Evolutionary conservation across 805 yeast genomes (phyloP).

Genomic region (Sugiyamaella boreocaroliniensis): DNA sequence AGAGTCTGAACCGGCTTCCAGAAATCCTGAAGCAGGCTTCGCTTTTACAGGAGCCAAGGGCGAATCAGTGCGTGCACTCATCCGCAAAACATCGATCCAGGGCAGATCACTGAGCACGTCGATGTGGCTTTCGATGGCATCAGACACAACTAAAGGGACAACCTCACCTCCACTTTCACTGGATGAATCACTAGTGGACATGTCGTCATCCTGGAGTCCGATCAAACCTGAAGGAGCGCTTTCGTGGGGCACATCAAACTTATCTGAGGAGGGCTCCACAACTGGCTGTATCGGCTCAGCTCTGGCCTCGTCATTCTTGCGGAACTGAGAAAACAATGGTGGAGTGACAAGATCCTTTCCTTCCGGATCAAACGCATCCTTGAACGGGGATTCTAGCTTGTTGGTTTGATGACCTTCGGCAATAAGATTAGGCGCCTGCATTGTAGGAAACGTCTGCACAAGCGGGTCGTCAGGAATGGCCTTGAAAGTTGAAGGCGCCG

Average conservation of each 20-base stretch:
- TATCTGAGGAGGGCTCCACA: too few species aligned
- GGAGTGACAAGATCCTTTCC: neutral
- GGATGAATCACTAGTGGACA: neutral
- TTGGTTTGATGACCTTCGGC: neutral
- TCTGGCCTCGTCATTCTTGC: neutral
- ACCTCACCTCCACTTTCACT: neutral
- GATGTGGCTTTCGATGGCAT: neutral
- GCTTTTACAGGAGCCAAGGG: conserved; percentile 8
- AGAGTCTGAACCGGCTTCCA: neutral
- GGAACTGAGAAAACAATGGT: neutral
- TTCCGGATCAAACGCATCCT: neutral
- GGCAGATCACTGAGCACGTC: neutral
- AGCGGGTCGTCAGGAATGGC: too few species aligned
- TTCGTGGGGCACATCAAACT: too few species aligned
- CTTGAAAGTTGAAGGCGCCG: too few species aligned
- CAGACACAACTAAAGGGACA: neutral
- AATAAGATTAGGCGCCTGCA: too few species aligned
- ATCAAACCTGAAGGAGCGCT: neutral
- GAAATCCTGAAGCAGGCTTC: conserved; percentile 2
- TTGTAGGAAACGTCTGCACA: too few species aligned
- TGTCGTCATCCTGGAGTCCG: conserved; percentile 2
- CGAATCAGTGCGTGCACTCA: conserved; percentile 33
- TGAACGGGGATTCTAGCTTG: neutral
- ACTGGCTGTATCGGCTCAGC: too few species aligned
- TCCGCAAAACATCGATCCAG: conserved; percentile 58